phyloP scores from a whole-genome alignment of 129 eudicot genomes.

The Solidago caesia region DNA sequence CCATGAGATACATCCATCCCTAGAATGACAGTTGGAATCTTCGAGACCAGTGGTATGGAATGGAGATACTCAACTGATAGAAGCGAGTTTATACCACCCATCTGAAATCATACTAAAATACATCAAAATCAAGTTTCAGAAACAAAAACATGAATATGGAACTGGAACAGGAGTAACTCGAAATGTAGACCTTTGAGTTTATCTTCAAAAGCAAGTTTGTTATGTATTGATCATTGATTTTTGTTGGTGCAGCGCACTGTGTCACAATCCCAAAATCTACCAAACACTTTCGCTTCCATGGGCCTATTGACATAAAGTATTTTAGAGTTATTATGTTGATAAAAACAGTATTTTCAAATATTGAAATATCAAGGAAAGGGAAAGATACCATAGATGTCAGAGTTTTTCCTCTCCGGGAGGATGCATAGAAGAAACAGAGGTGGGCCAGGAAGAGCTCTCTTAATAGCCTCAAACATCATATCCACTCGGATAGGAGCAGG shows the following conservation, averaged over 20 bases:
- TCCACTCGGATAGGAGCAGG: constrained; percentile 73
- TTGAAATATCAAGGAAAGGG: neutral
- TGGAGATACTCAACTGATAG: constrained; percentile 41
- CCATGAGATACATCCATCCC: constrained; percentile 93
- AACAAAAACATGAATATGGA: neutral
- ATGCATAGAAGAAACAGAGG: constrained; percentile 58
- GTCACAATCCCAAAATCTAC: constrained; percentile 61
- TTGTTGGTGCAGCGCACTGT: constrained; percentile 75
- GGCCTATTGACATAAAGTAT: neutral
- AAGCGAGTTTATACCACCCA: constrained; percentile 74
- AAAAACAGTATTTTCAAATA: neutral
- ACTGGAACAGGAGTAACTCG: neutral
- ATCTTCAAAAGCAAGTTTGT: constrained; percentile 74
- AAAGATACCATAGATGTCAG: constrained; percentile 47
- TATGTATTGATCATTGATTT: constrained; percentile 70
- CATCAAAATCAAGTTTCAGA: neutral
- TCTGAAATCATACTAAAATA: constrained; percentile 38
- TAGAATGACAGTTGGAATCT: constrained; percentile 55
- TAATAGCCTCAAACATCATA: constrained; percentile 51
- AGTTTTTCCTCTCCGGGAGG: constrained; percentile 53
- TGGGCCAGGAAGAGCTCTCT: constrained; percentile 50
- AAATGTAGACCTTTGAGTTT: constrained; percentile 56
- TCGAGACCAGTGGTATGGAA: constrained; percentile 54
- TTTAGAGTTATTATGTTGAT: too few relatives aligned
- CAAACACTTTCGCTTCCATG: constrained; percentile 68